Base-by-base conservation (phyloP, 2,329 filamentous ascomycete species). In the Gnomoniopsis sp. region DNA sequence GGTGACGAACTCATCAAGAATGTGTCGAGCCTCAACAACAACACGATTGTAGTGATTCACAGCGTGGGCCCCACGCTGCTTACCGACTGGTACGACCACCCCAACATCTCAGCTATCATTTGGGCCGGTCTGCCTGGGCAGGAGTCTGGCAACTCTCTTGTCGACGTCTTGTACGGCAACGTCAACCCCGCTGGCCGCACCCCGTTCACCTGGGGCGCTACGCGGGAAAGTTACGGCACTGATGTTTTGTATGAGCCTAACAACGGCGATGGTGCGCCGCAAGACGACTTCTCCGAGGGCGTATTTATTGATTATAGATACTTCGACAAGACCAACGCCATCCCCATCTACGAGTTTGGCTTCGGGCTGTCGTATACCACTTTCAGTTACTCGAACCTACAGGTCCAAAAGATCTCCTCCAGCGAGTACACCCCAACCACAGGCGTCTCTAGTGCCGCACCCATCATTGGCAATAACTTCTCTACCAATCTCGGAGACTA, bases 41-140 rank as follows among this genome's bases (percentile, higher is more conserved):
- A 97, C 80, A 96, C 92, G 14, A 88, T 98, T 60, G 90, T 98
- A 17, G 85, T 97, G 58, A 88, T 98, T 60, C 93, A 98, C 77
- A 91, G 89, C 1, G 84, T 88, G 3, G 92, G 92, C 0, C 86
- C 93, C 1, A 89, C 96, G 4, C 76, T 96, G 1, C 74, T 97
- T 23, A 84, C 86, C 14, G 84, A 90, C 11, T 93, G 87, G 81
- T 87, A 89, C 67, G 75, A 89, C 54, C 87, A 86, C 72, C 83
- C 85, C 38, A 96, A 96, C 72, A 80, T 96, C 51, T 92, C 90
- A 1, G 91, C 90, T 43, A 91, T 96, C 55, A 71, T 96, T 1
- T 95, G 88, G 83, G 90, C 90, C 36, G 89, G 90, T 67, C 75
- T 92, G 19, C 91, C 91, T 0, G 92, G 92, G 12, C 88, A 96